Conservation (phyloP, 148 eudicot species). For the Rhododendron vialii region DNA sequence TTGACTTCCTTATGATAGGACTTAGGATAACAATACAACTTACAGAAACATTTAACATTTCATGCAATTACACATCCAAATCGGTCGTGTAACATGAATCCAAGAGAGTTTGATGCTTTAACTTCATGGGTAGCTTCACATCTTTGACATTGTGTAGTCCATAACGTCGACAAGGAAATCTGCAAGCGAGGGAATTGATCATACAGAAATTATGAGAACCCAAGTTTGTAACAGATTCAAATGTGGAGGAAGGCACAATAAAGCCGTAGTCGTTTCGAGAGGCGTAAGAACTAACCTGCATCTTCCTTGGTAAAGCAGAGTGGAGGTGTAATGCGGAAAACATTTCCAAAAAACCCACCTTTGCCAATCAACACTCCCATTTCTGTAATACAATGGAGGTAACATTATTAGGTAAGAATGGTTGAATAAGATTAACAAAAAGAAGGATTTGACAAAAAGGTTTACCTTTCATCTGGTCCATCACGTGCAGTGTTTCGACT, state of each 20-base stretch:
- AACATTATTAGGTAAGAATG: not conserved
- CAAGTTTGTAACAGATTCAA: not conserved
- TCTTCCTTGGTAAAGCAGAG: constrained; percentile 95
- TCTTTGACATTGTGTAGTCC: constrained; percentile 50
- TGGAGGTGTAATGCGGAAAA: constrained; percentile 95
- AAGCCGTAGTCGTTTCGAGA: not conserved
- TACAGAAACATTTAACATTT: not conserved
- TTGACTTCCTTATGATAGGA: constrained; percentile 40
- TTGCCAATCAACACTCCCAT: constrained; percentile 92
- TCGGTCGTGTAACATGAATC: not conserved
- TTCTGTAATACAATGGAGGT: constrained; percentile 28
- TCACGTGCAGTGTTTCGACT: constrained; percentile 69
- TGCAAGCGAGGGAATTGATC: constrained; percentile 10
- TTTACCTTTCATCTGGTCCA: constrained; percentile 95
- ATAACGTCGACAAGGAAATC: constrained; percentile 55
- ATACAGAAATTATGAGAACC: not conserved
- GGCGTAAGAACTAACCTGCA: constrained; percentile 45
- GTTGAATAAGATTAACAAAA: not conserved
- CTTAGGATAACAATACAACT: not conserved
- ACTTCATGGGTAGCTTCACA: constrained; percentile 12
- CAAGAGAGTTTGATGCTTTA: not conserved
- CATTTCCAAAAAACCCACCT: constrained; percentile 93
- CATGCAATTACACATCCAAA: not conserved
- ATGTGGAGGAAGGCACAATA: not conserved
- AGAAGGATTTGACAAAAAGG: not conserved